These are phyloP conservation scores for Solanum lycopersicoides DNA, from an alignment of 257 asterid species.

Conservation along the genomic window DNA sequence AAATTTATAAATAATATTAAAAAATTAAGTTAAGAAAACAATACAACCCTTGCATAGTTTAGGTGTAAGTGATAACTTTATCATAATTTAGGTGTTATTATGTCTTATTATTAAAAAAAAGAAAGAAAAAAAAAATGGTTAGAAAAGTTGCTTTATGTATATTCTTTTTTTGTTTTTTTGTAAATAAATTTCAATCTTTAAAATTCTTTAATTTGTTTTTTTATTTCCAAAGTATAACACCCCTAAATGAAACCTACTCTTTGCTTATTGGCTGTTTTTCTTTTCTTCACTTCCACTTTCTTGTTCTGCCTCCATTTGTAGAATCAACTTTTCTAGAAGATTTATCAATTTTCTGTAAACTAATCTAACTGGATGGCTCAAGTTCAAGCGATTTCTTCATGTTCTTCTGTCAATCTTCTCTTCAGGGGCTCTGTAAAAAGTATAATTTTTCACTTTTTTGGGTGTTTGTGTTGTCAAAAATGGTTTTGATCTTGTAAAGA, in stretches of 20 bases:
- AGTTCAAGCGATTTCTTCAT: constrained; percentile 39
- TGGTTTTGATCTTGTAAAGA: not conserved
- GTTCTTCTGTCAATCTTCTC: constrained; percentile 31
- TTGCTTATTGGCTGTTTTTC: not conserved
- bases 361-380: constrained; percentile 31
- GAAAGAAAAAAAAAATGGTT: not conserved
- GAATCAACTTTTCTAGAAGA: not conserved
- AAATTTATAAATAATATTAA: no score
- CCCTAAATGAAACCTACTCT: not conserved
- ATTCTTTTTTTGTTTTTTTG: not conserved
- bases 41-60: not conserved
- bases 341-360: not conserved
- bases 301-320: not conserved
- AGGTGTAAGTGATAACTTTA: no score
- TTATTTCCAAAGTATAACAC: not conserved
- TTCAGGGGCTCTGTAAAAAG: constrained; percentile 32
- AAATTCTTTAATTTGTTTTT: not conserved
- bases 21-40: no score
- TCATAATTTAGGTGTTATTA: no score
- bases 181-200: not conserved
- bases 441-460: not conserved
- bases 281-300: not conserved
- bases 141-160: not conserved
- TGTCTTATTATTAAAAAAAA: no score
- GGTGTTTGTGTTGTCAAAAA: not conserved